A percentile compares a stretch with the other conserved stretches of the same genome.
These are phyloP conservation scores for Prunus campanulata DNA, from an alignment of 306 rosid species.

Conservation along the genomic window DNA sequence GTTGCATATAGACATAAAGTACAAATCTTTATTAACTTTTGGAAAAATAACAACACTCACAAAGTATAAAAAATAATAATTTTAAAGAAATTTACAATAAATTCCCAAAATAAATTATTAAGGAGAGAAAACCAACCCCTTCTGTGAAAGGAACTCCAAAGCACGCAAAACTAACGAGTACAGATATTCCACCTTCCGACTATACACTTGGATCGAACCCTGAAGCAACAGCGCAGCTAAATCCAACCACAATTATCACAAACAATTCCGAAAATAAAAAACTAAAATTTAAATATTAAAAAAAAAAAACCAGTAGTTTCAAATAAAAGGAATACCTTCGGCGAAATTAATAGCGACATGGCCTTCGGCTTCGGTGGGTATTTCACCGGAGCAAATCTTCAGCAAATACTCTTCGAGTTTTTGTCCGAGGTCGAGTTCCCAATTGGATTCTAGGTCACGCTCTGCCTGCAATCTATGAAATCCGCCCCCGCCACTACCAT, in stretches of 20 bases:
- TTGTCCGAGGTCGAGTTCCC: conserved; percentile 94
- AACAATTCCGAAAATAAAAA: conserved; percentile 6
- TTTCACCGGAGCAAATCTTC: conserved; percentile 83
- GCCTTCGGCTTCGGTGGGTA: conserved; percentile 56
- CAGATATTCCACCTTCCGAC: conserved; percentile 90
- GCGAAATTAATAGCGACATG: conserved; percentile 64
- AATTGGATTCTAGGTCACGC: conserved; percentile 86
- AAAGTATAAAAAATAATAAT: not conserved
- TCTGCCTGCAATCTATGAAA: conserved; percentile 75
- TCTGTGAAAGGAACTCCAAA: conserved; percentile 88
- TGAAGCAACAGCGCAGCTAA: conserved; percentile 96
- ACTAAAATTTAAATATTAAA: not conserved
- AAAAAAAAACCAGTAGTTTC: not conserved
- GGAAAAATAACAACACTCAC: not conserved
- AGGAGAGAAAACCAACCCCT: conserved; percentile 56
- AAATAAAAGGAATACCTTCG: conserved; percentile 57
- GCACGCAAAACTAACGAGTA: conserved; percentile 84
- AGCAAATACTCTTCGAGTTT: conserved; percentile 79
- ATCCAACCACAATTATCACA: conserved; percentile 21
- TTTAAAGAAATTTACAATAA: not conserved
- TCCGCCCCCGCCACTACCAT: conserved; percentile 21
- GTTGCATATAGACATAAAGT: conserved; percentile 2
- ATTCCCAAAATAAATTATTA: not conserved
- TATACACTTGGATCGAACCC: conserved; percentile 93
- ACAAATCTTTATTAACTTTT: not conserved